Evolutionary conservation across 2,329 filamentous ascomycete species (phyloP).

Genomic region (Phialophora verrucosa): DNA sequence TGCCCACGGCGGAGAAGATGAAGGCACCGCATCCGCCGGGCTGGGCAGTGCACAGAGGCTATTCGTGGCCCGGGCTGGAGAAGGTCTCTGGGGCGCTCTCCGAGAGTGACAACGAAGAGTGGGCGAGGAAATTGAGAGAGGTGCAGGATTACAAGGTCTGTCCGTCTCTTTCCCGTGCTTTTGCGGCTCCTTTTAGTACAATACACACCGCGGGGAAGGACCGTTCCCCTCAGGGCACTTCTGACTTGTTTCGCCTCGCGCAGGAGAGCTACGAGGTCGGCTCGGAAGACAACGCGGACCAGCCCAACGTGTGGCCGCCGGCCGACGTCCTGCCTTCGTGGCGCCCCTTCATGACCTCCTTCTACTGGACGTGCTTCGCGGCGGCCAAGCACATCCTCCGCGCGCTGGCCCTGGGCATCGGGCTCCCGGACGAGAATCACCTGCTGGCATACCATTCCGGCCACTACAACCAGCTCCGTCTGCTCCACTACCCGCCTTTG

Average conservation of each 20-base stretch:
- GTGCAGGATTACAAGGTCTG: slow-evolving; percentile 59
- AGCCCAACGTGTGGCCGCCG: slow-evolving; percentile 60
- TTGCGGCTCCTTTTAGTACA: background rate
- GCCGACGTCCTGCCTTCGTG: slow-evolving; percentile 54
- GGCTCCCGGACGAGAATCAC: slow-evolving; percentile 56
- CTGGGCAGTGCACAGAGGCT: slow-evolving; percentile 59
- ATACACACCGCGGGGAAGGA: background rate
- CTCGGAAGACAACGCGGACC: slow-evolving; percentile 51
- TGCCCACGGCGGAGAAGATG: slow-evolving; percentile 55
- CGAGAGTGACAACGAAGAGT: slow-evolving; percentile 50
- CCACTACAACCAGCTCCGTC: slow-evolving; percentile 64
- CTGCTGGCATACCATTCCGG: slow-evolving; percentile 59
- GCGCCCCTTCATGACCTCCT: slow-evolving; percentile 54
- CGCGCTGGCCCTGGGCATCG: slow-evolving; percentile 50
- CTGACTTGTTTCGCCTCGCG: background rate
- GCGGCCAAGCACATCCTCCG: slow-evolving; percentile 60
- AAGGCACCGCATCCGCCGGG: slow-evolving; percentile 58
- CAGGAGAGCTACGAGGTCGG: slow-evolving; percentile 62
- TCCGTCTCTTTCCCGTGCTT: background rate
- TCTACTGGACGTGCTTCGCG: slow-evolving; percentile 57
- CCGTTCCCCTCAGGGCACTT: background rate
- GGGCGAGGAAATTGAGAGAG: slow-evolving; percentile 51
- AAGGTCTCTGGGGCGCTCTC: slow-evolving; percentile 58
- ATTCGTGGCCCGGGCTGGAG: slow-evolving; percentile 61
- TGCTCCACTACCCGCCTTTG: slow-evolving; percentile 64